Percentiles rank a stretch among this genome's conserved stretches.
phyloP scores from a whole-genome alignment of 169 alveolate species.

The Plasmodium cynomolgi region DNA sequence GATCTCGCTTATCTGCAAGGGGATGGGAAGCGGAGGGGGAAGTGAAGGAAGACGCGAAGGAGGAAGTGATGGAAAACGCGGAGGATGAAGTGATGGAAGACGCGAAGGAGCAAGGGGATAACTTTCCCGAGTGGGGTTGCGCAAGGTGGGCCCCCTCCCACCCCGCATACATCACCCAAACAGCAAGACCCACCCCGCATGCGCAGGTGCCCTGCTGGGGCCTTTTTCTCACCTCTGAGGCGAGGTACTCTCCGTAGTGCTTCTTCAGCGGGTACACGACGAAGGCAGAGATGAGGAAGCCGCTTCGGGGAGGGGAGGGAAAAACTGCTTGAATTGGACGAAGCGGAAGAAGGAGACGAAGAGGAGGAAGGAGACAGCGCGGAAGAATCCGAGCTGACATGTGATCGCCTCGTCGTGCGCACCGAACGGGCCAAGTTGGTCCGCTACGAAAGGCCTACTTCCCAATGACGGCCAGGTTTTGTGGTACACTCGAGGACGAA shows the following conservation, averaged over 20 bases:
- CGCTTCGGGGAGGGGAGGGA: slow-evolving; percentile 10
- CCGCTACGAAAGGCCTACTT: slow-evolving; percentile 27
- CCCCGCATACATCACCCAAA: background rate
- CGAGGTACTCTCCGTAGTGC: slow-evolving; percentile 57
- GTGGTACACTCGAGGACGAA: slow-evolving; percentile 44
- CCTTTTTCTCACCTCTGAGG: slow-evolving; percentile 47
- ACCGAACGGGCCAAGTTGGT: background rate
- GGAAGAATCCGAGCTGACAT: background rate
- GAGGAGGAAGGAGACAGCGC: background rate
- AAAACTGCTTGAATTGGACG: background rate
- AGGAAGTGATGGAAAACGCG: background rate
- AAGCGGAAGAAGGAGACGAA: background rate
- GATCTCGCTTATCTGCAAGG: slow-evolving; percentile 53
- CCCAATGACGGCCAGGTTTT: slow-evolving; percentile 61
- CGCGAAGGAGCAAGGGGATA: background rate
- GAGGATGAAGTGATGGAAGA: background rate
- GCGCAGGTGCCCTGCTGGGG: background rate
- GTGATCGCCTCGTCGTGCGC: background rate
- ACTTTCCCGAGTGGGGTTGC: too few relatives aligned
- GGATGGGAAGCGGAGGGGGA: background rate
- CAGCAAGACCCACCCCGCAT: background rate
- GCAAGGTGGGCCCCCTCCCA: background rate
- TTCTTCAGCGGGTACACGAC: slow-evolving; percentile 69
- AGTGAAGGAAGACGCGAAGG: background rate
- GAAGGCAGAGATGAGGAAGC: slow-evolving; percentile 72